Conservation (phyloP, 805 yeast genomes). For the Nadsonia fulvescens region DNA sequence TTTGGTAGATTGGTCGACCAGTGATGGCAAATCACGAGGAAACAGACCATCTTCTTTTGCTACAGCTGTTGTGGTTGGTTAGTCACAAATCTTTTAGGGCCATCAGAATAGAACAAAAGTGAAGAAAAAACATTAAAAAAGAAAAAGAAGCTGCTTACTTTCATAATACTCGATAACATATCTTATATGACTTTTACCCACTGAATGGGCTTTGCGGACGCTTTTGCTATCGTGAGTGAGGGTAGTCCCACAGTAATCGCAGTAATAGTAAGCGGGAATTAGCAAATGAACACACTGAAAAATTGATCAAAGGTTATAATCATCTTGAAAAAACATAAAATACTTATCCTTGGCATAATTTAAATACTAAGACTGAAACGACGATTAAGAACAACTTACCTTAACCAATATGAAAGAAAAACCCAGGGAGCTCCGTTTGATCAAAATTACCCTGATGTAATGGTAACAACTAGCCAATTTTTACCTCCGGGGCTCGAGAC, state of each 20-base stretch:
- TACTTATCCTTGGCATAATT: neutral
- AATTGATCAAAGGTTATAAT: neutral
- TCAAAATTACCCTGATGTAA: slow-evolving; percentile 5
- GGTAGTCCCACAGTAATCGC: slow-evolving; percentile 64
- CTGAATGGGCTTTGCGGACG: slow-evolving; percentile 63
- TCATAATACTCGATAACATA: slow-evolving; percentile 63
- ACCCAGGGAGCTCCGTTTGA: neutral
- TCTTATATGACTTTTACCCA: slow-evolving; percentile 60
- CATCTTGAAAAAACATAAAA: neutral
- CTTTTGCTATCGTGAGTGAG: slow-evolving; percentile 79
- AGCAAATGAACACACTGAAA: neutral
- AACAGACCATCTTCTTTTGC: slow-evolving; percentile 9
- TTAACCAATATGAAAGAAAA: neutral
- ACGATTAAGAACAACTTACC: neutral
- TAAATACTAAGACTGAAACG: neutral
- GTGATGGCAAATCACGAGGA: slow-evolving; percentile 5
- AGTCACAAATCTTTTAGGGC: neutral
- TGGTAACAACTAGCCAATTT: slow-evolving; percentile 1
- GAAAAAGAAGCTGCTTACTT: no score
- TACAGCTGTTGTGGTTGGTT: slow-evolving; percentile 4
- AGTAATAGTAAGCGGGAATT: slow-evolving; percentile 19
- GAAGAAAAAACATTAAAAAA: no score
- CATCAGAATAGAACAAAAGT: neutral
- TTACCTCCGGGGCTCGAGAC: slow-evolving; percentile 3
- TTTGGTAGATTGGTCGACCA: slow-evolving; percentile 3